Evolutionary conservation across 2,329 filamentous ascomycete genomes (phyloP), one percentile per base, ranked within the genome.

Genomic region (Xylariales sp.): DNA sequence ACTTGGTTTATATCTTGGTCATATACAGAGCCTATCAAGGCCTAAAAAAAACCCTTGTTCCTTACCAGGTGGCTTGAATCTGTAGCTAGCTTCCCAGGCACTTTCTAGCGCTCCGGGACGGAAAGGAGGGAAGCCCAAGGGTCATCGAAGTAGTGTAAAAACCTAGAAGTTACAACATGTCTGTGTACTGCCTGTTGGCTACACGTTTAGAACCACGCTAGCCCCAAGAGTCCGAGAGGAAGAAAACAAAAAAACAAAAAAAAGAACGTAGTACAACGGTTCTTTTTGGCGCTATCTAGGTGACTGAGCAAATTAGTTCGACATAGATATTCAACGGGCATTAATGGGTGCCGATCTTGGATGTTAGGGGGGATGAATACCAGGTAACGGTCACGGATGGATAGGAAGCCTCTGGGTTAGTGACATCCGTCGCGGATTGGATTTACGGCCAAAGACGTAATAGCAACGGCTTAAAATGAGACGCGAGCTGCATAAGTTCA

Each of bases 401-500:
- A 53, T n/a, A 23, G 23, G 9, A n/a, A 61, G 48, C 18, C 30
- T 32, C 23, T 23, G 23, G 23, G 3, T 16, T 56, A 9, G 5
- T 39, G 36, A 48, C 23, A 23, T 54, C 45, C 1, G 46, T 58
- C 5, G 32, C 28, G 14, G 10, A 49, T 54, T 46, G 6, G 28
- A 45, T 58, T 49, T 60, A 41, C 43, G 23, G 56, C n/a, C 32
- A 59, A 45, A 14, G 36, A 48, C 58, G 41, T n/a, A 46, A 23
- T 54, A 39, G 30, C 30, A 45, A 34, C 10, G 1, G 8, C 48
- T 23, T 54, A 32, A 48, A 30, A 28, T n/a, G 49, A 32, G 6
- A 58, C 39, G 60, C 30, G 53, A 34, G 53, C 34, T 43, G 43
- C 34, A 50, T 36, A 30, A 6, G 49, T 39, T 43, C 32, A 54